Evolutionary conservation across 805 yeast species (phyloP), one percentile per base, ranked within the genome.

Genomic region (Zygosaccharomyces rouxii): DNA sequence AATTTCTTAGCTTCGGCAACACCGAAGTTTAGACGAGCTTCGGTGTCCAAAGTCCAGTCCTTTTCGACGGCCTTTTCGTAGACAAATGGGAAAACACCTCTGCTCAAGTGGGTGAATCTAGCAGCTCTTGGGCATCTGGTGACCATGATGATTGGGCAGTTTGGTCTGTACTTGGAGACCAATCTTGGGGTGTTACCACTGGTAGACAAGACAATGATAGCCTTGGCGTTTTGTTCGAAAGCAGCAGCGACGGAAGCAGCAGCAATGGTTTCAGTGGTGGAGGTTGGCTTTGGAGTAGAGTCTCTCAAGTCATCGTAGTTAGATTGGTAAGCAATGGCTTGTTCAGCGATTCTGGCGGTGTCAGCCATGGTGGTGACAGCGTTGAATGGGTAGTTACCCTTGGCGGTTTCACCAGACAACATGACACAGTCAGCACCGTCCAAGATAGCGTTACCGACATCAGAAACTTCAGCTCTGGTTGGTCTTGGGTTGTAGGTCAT

Each of bases 381-480:
- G 79, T 94, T 96, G 56, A 84, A 73, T 71, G 99, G 99, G 80
- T 94, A 94, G 80, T 83, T 83, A 79, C 99, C 99, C 84, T 94
- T 94, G 68, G 99, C 99, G 64, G 99, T 94, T 79, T 94, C 99
- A 72, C 99, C 99, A 50, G 96, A 86, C 71, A 94, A 82, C 99
- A 94, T 94, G 71, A 94, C 98, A 86, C 99, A 94, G 79, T 94
- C 99, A 67, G 98, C 97, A 76, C 99, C 99, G 69, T 94, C 99
- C 70, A 94, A 81, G 60, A 94, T 87, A 63, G 99, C 99, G 75
- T 94, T 94, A 77, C 99, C 99, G 57, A 94, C 99, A 73, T 94
- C 99, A 49, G 96, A 85, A 54, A 94, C 99, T 78, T 94, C 99
- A 62, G 99, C 99, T 79, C 99, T 87, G 71, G 99, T 94, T 75